phyloP scores from a whole-genome alignment of 495 filamentous ascomycete genomes.

The Rostrohypoxylon terebratum region DNA sequence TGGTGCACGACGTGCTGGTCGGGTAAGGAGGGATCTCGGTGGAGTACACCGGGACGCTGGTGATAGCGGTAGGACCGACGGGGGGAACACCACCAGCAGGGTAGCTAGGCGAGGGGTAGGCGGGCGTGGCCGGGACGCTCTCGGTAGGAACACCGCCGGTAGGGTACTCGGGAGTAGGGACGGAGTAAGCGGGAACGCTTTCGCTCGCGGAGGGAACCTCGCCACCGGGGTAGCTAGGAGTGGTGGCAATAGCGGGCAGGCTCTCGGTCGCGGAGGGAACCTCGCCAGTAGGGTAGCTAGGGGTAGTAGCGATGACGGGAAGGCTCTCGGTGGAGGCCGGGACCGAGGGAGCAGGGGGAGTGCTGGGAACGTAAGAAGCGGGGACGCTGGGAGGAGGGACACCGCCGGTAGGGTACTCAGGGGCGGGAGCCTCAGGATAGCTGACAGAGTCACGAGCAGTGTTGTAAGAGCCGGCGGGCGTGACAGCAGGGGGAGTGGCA shows the following conservation, averaged over 20 bases:
- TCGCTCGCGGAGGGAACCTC: conserved; percentile 10
- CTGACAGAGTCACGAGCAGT: background rate
- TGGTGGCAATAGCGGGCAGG: conserved; percentile 8
- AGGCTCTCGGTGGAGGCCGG: conserved; percentile 16
- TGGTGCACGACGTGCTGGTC: conserved; percentile 26
- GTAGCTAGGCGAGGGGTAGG: background rate
- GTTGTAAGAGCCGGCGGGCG: conserved; percentile 21
- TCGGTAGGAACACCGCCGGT: conserved; percentile 16
- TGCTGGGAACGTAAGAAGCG: too few species aligned
- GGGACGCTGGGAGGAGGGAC: background rate
- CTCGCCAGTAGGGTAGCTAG: conserved; percentile 19
- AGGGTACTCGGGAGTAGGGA: background rate
- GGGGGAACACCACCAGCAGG: conserved; percentile 29
- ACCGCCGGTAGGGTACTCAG: background rate
- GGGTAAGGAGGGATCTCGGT: conserved; percentile 33
- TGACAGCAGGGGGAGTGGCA: conserved; percentile 7
- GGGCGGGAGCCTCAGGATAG: background rate
- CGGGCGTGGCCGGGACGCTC: background rate
- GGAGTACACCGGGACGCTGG: conserved; percentile 28
- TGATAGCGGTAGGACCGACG: conserved; percentile 20
- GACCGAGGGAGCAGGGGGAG: too few species aligned
- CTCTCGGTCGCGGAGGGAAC: conserved; percentile 9
- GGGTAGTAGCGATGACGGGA: conserved; percentile 18
- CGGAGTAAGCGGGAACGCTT: background rate
- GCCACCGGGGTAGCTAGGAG: conserved; percentile 24